Base-by-base conservation (phyloP, 169 alveolate species). In the Plasmodium relictum region DNA sequence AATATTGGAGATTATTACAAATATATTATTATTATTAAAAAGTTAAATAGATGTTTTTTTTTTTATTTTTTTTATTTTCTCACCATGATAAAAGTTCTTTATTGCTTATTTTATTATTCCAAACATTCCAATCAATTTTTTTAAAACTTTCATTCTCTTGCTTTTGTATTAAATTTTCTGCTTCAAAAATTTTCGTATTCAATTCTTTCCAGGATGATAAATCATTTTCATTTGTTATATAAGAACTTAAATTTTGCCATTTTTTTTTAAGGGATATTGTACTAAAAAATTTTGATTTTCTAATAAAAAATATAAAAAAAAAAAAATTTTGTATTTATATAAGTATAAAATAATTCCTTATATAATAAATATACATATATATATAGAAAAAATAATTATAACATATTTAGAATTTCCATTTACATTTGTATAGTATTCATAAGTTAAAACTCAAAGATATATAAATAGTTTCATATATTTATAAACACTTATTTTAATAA, bases 1-100 rank as follows among this genome's bases (percentile, higher is more conserved):
- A 22, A 50, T 31, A 48, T 18, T 1, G n/a, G 26, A 6, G 41
- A 3, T 18, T 69, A 26, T 16, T 14, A 39, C n/a, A 7, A 12
- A 42, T 65, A 44, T 14, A 3, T 65, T 20, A n/a, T n/a, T n/a
- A n/a, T n/a, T n/a, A n/a, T n/a, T 41, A 58, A 10, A 31, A 14
- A 58, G 10, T 16, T 65, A 52, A 42, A 74, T 24, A 88, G n/a
- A 16, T 31, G 24, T 42, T 12, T 26, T 41, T 62, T 59, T 9
- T 48, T 12, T 48, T 39, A 52, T 65, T 44, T 44, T 44, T 69
- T 20, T 52, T 54, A 16, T 56, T 73, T 20, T 18, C 45, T 22
- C 83, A 89, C 93, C 92, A 83, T 14, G 26, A 18, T 16, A 93
- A 88, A n/a, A 90, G 74, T 48, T 89, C 91, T 78, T 89, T 85